Evolutionary conservation across 2,329 filamentous ascomycete species (phyloP).

Genomic region (Elsinoe arachidis): DNA sequence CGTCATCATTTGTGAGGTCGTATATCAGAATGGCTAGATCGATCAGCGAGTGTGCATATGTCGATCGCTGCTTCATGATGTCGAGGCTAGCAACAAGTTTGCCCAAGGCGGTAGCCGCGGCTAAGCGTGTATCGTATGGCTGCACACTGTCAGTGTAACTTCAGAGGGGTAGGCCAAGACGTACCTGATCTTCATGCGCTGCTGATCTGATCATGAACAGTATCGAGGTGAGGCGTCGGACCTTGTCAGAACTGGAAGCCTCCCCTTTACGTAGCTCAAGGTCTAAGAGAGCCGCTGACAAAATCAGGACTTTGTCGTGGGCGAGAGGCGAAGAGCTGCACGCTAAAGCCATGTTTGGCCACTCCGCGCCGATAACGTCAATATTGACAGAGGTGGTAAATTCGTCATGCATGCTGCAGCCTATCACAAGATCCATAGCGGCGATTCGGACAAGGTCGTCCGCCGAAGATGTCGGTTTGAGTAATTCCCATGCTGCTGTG

Average conservation of each 20-base stretch:
- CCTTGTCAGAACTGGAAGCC: neutral
- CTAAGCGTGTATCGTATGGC: conserved; percentile 22
- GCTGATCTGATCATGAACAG: conserved; percentile 13
- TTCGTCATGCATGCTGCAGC: conserved; percentile 12
- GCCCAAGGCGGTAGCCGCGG: conserved; percentile 21
- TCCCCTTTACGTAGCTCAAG: neutral
- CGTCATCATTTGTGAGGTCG: conserved; percentile 76
- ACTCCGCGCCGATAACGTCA: neutral
- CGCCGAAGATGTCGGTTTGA: neutral
- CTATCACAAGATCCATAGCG: neutral
- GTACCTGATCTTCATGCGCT: conserved; percentile 17
- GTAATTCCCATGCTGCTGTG: neutral
- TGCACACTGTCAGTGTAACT: conserved; percentile 1
- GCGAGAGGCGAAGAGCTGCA: neutral
- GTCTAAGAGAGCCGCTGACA: neutral
- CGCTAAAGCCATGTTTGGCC: neutral
- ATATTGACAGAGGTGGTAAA: neutral
- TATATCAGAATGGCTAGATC: conserved; percentile 59
- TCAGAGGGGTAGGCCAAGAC: neutral
- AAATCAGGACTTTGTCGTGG: neutral
- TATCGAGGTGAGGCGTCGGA: neutral
- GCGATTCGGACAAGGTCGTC: neutral
- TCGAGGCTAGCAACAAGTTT: conserved; percentile 14
- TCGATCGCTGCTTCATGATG: neutral
- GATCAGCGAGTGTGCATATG: conserved; percentile 31